phyloP scores from a whole-genome alignment of 2,329 filamentous ascomycete species.

The Exophiala sp. region DNA sequence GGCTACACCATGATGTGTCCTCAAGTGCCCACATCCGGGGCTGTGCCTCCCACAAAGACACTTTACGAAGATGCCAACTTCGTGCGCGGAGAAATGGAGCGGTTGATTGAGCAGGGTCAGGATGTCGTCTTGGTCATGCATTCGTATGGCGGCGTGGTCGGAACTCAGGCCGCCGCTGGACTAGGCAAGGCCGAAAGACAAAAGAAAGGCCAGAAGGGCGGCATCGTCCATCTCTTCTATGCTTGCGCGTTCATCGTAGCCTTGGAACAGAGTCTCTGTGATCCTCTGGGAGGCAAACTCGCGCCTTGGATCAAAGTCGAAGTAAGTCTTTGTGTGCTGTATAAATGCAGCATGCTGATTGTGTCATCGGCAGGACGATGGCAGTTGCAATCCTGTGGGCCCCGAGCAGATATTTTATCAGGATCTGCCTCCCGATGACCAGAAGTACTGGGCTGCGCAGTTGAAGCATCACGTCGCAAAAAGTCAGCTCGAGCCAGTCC shows the following conservation, averaged over 20 bases:
- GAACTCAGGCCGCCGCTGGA: conserved; percentile 32
- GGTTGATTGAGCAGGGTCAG: conserved; percentile 31
- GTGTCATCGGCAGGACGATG: conserved; percentile 4
- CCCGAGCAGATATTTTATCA: conserved; percentile 34
- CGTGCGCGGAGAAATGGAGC: conserved; percentile 6
- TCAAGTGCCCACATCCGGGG: conserved; percentile 6
- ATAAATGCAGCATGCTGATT: not conserved
- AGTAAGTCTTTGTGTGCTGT: not conserved
- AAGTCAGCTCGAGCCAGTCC: conserved; percentile 7
- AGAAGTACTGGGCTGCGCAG: conserved; percentile 10
- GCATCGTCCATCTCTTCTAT: conserved; percentile 32
- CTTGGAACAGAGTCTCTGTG: conserved; percentile 3
- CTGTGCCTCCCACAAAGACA: not conserved
- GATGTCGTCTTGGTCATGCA: conserved; percentile 33
- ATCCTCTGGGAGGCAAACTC: conserved; percentile 8
- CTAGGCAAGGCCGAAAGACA: conserved; percentile 29
- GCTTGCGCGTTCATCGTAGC: conserved; percentile 36
- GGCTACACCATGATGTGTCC: conserved; percentile 6
- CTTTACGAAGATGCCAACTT: conserved; percentile 10
- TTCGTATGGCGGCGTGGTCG: conserved; percentile 36
- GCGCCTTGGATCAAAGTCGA: conserved; percentile 14
- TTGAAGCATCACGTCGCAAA: conserved; percentile 9
- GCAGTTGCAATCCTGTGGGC: conserved; percentile 9
- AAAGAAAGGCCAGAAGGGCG: conserved; percentile 29
- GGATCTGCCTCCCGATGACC: conserved; percentile 31